phyloP scores from a whole-genome alignment of 768 basidiomycete genomes.

The Dentipellis fragilis region DNA sequence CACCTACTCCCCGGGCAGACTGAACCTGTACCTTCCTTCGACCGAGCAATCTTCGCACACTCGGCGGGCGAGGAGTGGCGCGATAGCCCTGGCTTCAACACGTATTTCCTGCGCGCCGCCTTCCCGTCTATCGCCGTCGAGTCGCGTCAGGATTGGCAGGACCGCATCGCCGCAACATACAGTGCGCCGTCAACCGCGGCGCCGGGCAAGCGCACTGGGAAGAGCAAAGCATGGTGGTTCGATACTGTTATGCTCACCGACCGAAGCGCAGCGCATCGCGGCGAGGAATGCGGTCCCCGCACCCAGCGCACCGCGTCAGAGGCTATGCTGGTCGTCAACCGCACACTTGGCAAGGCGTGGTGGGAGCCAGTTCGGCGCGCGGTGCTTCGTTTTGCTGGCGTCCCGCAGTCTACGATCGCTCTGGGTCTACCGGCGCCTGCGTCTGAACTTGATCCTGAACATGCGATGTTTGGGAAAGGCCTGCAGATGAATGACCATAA shows the following conservation, averaged over 20 bases:
- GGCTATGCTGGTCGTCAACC: conserved; percentile 30
- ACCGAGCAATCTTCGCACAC: conserved; percentile 66
- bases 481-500: not conserved
- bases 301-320: conserved; percentile 68
- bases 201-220: not conserved
- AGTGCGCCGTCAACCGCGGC: not conserved
- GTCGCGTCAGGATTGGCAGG: conserved; percentile 59
- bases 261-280: conserved; percentile 68
- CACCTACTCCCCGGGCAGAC: not conserved
- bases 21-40: conserved; percentile 25
- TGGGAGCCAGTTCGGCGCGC: conserved; percentile 67
- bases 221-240: conserved; percentile 52
- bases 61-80: conserved; percentile 53
- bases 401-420: conserved; percentile 23
- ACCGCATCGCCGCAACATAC: conserved; percentile 32
- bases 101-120: conserved; percentile 63
- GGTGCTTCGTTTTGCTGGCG: conserved; percentile 61
- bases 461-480: not conserved
- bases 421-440: conserved; percentile 15
- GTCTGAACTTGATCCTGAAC: not conserved
- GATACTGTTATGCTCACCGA: conserved; percentile 62
- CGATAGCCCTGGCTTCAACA: conserved; percentile 70
- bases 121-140: conserved; percentile 68
- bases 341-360: conserved; percentile 38
- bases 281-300: conserved; percentile 46